Percentiles rank a stretch among this genome's conserved stretches.
These are phyloP conservation scores for Saccharomycopsis sp. DNA, from an alignment of 805 yeast genomes.

Conservation along the genomic window DNA sequence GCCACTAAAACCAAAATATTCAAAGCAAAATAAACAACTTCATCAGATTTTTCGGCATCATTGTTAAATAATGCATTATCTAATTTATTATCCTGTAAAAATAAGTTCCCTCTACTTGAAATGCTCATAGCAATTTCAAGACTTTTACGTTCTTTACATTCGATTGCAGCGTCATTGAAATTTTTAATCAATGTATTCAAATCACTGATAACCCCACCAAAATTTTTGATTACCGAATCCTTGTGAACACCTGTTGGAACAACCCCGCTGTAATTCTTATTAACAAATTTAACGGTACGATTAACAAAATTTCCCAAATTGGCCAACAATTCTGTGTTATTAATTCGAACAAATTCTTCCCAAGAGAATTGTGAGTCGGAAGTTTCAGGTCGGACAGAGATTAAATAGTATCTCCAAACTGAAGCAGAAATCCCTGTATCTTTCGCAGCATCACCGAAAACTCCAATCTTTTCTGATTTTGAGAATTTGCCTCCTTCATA, in stretches of 20 bases:
- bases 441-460: constrained; percentile 94
- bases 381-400: constrained; percentile 89
- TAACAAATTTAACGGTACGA: constrained; percentile 83
- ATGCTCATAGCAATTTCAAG: constrained; percentile 86
- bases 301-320: constrained; percentile 96
- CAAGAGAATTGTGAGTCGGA: constrained; percentile 97
- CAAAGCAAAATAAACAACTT: constrained; percentile 86
- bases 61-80: constrained; percentile 80
- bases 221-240: constrained; percentile 37
- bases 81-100: constrained; percentile 91
- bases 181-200: constrained; percentile 51
- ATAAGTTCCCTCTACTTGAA: constrained; percentile 88
- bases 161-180: constrained; percentile 71
- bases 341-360: constrained; percentile 90
- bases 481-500: constrained; percentile 98
- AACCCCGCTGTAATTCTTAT: constrained; percentile 87
- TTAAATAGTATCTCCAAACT: constrained; percentile 96
- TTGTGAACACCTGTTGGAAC: constrained; percentile 55
- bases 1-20: constrained; percentile 83
- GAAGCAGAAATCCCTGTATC: constrained; percentile 87
- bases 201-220: constrained; percentile 42
- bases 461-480: constrained; percentile 96
- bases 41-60: constrained; percentile 75
- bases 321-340: constrained; percentile 89
- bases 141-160: constrained; percentile 78